Base-by-base conservation (phyloP, 192 early-diverging fungal species). In the Coemansia sp. region DNA sequence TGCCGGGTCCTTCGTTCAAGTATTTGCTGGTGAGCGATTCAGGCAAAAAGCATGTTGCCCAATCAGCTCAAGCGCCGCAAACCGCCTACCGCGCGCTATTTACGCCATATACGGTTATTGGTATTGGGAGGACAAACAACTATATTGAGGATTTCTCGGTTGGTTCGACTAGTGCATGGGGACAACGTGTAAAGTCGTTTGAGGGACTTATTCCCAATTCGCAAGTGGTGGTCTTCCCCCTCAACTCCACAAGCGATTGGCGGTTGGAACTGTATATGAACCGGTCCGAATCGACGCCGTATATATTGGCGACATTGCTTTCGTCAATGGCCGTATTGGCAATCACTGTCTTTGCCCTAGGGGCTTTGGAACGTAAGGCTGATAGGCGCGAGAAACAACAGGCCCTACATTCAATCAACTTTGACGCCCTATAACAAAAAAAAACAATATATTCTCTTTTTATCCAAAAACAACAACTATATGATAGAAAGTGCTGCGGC, bases 121-220 rank as follows among this genome's bases (percentile, higher is more conserved):
- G 94, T 11, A 78, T 97, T 10, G 94, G 94, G 1, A 64, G 94
- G 52, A 94, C 91, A 4, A 97, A 93, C 71, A 94, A 94, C 58
- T 97, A 97, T 62, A 85, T 97, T 13, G 94, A 97, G 55, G 84
- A 89, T 43, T 69, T 97, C 60, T 90, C 91, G 62, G 91, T 90
- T 0, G 94, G 91, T 2, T 56, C 45, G 10, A 60, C 61, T 10
- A 48, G 56, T 41, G 35, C 61, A 14, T 16, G 42, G 20, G 64
- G 61, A 11, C 32, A 19, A 30, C 38, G 33, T 5, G 50, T 19
- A 11, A 36, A 44, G 36, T 63, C 56, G 13, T 94, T 85, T 52
- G 76, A 81, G 37, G 94, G 92, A 1, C 82, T 97, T 4, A 91
- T 97, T 30, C 94, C 94, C 1, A 97, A 97, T 60, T 91, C 90